Conservation (phyloP, 345 rosid species). For the Murraya koenigii region DNA sequence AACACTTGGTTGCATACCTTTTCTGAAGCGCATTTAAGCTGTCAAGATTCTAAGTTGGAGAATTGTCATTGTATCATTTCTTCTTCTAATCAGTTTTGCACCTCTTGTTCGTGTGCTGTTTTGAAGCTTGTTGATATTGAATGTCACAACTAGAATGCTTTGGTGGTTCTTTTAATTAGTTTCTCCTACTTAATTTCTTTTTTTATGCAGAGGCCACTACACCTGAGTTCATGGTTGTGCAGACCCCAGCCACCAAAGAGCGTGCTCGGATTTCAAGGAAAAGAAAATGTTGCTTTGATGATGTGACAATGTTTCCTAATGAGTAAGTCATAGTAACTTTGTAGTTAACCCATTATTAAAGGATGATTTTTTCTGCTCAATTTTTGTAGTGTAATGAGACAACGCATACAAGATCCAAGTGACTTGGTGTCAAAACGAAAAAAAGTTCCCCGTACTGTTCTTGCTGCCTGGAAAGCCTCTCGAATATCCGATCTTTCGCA, state of each 20-base stretch:
- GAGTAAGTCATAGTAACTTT: conserved; percentile 42
- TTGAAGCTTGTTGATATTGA: conserved; percentile 3
- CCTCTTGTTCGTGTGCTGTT: neutral
- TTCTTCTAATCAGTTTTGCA: neutral
- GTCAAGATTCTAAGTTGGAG: neutral
- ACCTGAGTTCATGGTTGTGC: conserved; percentile 44
- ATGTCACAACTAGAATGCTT: neutral
- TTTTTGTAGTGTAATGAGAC: conserved; percentile 52
- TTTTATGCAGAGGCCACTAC: conserved; percentile 39
- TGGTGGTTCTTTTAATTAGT: neutral
- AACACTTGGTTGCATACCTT: neutral
- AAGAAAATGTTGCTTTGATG: conserved; percentile 63
- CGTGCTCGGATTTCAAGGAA: conserved; percentile 39
- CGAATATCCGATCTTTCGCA: conserved; percentile 31
- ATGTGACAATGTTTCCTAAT: conserved; percentile 53
- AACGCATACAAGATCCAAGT: conserved; percentile 52
- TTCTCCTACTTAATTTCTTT: conserved; percentile 5
- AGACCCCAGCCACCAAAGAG: conserved; percentile 68
- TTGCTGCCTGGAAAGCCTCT: conserved; percentile 40
- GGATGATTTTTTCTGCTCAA: neutral
- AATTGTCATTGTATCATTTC: neutral
- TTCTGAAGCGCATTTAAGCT: neutral
- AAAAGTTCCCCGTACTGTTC: conserved; percentile 38
- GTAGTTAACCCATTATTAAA: neutral
- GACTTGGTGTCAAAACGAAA: conserved; percentile 55